Evolutionary conservation across 2,329 filamentous ascomycete genomes (phyloP), one percentile per base, ranked within the genome.

Genomic region (Aspergillus ustus): DNA sequence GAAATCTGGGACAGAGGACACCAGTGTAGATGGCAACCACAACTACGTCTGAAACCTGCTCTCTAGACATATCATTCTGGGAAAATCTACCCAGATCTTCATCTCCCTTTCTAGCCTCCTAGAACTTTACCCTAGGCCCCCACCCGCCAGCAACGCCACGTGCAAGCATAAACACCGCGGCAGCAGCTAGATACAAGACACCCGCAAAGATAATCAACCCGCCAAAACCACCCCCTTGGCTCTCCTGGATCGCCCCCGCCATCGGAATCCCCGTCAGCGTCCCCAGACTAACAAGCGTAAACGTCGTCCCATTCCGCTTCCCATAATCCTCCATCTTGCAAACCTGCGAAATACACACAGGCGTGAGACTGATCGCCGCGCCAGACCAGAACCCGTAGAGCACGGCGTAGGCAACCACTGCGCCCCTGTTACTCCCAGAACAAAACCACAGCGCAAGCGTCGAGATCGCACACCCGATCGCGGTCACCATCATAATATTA

Each of bases 341-440:
- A 0, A 77, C 57, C 43, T 76, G 73, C 5, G 65, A 63, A 28
- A 76, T 65, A 56, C 73, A 73, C 13, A 74, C 71, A 1, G 75
- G 75, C 0, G 70, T 70, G 9, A 76, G 51, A 28, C 70, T 72
- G 19, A 75, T 71, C 0, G 66, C 67, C 1, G 72, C 63, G 0
- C 73, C 73, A 11, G 67, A 72, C 52, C 59, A 65, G 62, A 72
- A 69, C 0, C 69, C 69, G 43, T 66, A 76, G 2, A 75, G 31
- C 0, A 62, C 59, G 1, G 59, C 46, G 15, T 63, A 67, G 2
- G 54, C 59, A 20, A 77, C 70, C 3, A 73, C 66, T 0, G 64
- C 65, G 0, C 61, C 63, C 13, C 59, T 55, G 13, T 63, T 67
- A 4, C 46, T 53, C 1, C 63, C 66, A 0, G 63, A 60, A 0